Conservation (phyloP, 2,329 filamentous ascomycete genomes). For the Stromatinia cepivora region DNA sequence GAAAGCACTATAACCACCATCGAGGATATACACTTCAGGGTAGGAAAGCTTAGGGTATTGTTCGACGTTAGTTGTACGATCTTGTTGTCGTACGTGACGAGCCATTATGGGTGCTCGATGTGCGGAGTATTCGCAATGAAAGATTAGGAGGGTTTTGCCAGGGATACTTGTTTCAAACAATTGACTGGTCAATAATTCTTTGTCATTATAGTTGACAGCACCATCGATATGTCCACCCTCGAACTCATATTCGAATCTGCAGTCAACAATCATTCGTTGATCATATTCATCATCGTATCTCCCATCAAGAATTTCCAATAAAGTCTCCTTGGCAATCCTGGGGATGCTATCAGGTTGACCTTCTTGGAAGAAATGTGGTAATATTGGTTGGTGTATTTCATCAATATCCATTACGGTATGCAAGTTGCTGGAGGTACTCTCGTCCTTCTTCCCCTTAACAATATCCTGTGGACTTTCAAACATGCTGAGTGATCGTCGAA, state of each 20-base stretch:
- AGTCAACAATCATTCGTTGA: constrained; percentile 87
- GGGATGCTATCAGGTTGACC: constrained; percentile 84
- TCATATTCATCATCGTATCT: constrained; percentile 75
- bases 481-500: constrained; percentile 94
- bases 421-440: constrained; percentile 56
- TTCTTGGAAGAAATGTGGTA: constrained; percentile 82
- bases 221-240: constrained; percentile 92
- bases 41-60: constrained; percentile 88
- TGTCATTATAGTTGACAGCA: constrained; percentile 96
- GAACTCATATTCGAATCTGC: constrained; percentile 98
- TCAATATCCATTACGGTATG: constrained; percentile 83
- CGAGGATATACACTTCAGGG: constrained; percentile 94
- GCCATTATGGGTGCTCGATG: constrained; percentile 97
- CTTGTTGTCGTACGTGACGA: constrained; percentile 84
- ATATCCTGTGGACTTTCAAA: constrained; percentile 90
- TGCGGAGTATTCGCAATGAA: constrained; percentile 98
- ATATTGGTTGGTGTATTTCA: constrained; percentile 67
- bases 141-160: constrained; percentile 77
- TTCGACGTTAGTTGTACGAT: constrained; percentile 82
- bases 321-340: constrained; percentile 77
- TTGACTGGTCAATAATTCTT: constrained; percentile 77
- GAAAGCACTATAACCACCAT: constrained; percentile 94
- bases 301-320: constrained; percentile 85
- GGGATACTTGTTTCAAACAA: constrained; percentile 69
- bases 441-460: constrained; percentile 73